Percentiles rank a stretch among this genome's conserved stretches.
Evolutionary conservation across 106 monocot species (phyloP).

Genomic region (Dactylorhiza incarnata): DNA sequence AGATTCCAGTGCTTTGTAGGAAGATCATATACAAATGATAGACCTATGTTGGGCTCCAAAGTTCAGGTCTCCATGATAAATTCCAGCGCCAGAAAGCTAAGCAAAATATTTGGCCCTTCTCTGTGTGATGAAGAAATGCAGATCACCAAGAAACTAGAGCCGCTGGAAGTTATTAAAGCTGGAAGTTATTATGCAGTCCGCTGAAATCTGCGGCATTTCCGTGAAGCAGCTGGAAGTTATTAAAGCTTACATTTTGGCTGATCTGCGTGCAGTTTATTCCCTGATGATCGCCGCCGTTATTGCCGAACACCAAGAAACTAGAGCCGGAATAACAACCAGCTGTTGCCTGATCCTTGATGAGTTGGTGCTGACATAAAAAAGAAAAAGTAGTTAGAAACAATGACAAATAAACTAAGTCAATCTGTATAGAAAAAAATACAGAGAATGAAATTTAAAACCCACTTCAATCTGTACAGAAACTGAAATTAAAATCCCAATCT

Average conservation of each 20-base stretch:
- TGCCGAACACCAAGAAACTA: background rate
- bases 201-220: background rate
- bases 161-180: no score
- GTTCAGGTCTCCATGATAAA: slow-evolving; percentile 93
- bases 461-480: no score
- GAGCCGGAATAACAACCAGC: no score
- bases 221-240: background rate
- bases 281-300: background rate
- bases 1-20: background rate
- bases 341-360: background rate
- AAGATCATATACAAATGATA: slow-evolving; percentile 6
- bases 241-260: slow-evolving; percentile 1
- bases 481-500: no score
- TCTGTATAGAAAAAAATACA: no score
- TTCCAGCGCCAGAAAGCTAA: slow-evolving; percentile 97
- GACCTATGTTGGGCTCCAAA: slow-evolving; percentile 99
- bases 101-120: slow-evolving; percentile 93
- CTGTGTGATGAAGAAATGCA: slow-evolving; percentile 93
- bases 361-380: background rate
- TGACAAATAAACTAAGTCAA: no score
- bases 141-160: no score
- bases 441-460: no score
- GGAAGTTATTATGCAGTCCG: background rate
- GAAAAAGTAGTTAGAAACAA: no score
- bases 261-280: background rate